These are phyloP conservation scores for Saturnispora galanensis DNA, from an alignment of 805 yeast species.

Conservation along the genomic window DNA sequence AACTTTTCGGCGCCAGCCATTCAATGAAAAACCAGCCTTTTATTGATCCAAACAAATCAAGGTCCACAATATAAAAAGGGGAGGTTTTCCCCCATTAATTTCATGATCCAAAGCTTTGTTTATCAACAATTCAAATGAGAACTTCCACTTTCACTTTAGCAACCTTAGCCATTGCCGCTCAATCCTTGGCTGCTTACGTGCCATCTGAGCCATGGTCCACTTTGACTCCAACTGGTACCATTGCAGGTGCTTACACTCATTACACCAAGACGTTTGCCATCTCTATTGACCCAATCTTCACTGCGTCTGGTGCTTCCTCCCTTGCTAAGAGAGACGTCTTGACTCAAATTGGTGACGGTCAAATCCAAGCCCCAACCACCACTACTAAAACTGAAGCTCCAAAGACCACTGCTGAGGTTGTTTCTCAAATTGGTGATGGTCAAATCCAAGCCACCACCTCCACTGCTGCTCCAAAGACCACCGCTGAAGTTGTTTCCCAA, in stretches of 20 bases:
- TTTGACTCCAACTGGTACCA: conserved; percentile 51
- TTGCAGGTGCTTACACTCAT: conserved; percentile 39
- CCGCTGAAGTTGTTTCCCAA: conserved; percentile 38
- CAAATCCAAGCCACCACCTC: conserved; percentile 30
- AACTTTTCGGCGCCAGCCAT: conserved; percentile 1
- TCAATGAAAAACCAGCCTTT: not conserved
- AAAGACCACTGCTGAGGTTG: conserved; percentile 17
- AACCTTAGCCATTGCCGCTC: conserved; percentile 34
- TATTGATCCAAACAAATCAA: conserved; percentile 8
- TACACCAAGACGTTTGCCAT: conserved; percentile 59
- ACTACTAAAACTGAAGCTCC: conserved; percentile 25
- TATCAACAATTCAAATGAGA: conserved; percentile 9
- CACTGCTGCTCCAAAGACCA: conserved; percentile 18
- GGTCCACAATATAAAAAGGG: not conserved
- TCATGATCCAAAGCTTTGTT: conserved; percentile 1
- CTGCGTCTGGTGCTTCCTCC: conserved; percentile 9
- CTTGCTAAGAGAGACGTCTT: conserved; percentile 22
- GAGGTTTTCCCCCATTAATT: not conserved
- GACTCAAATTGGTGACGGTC: conserved; percentile 46
- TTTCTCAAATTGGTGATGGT: conserved; percentile 32
- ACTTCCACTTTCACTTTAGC: conserved; percentile 19
- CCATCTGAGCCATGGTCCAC: conserved; percentile 64
- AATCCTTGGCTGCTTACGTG: conserved; percentile 49
- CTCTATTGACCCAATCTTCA: conserved; percentile 47
- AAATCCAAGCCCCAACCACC: conserved; percentile 42